Conservation (phyloP, 2,329 filamentous ascomycete genomes). For the Beauveria australis region DNA sequence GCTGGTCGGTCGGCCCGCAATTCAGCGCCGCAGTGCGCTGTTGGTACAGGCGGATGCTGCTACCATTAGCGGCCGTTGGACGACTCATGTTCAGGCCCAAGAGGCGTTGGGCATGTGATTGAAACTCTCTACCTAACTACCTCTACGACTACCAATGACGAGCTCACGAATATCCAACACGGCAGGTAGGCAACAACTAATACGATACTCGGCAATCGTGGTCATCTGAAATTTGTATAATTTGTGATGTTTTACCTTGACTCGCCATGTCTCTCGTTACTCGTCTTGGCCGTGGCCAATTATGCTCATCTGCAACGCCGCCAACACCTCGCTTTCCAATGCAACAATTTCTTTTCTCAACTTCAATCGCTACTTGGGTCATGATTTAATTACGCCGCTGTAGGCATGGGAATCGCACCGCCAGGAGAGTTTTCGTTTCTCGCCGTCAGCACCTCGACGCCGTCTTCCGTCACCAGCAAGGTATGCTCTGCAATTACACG, state of each 20-base stretch:
- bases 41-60: no score
- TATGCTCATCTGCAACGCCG: background rate
- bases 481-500: conserved; percentile 56
- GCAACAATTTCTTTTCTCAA: background rate
- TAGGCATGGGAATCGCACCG: conserved; percentile 56
- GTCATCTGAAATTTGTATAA: background rate
- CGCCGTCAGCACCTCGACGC: conserved; percentile 74
- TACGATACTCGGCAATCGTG: no score
- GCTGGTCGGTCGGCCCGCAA: no score
- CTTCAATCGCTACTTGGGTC: background rate
- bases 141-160: background rate
- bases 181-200: background rate
- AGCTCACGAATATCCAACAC: background rate
- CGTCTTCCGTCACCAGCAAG: conserved; percentile 72
- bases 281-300: background rate
- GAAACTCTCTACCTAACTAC: background rate
- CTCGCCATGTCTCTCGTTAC: background rate
- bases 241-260: background rate
- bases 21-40: no score
- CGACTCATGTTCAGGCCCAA: background rate
- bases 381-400: conserved; percentile 14
- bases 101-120: conserved; percentile 3
- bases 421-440: conserved; percentile 66
- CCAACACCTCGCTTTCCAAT: conserved; percentile 11
- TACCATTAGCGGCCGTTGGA: background rate